A percentile compares a stretch with the other conserved stretches of the same genome.
phyloP scores from a whole-genome alignment of 2,329 filamentous ascomycete species.

The Rutstroemia sp. region DNA sequence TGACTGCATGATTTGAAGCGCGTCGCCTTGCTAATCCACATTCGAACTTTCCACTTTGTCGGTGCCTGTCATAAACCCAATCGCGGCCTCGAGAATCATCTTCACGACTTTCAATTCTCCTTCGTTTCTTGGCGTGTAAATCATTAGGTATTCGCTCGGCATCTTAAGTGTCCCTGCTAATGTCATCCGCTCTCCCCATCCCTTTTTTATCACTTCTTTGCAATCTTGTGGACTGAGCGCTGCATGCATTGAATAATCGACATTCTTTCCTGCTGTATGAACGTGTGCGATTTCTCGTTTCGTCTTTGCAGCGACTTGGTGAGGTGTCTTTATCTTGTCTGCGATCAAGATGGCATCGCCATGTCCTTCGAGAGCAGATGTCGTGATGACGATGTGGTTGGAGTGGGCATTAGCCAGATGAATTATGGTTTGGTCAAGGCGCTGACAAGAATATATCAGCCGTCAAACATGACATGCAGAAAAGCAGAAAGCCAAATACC shows the following conservation, averaged over 20 bases:
- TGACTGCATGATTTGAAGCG: neutral
- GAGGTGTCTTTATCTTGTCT: conserved; percentile 15
- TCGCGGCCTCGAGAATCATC: conserved; percentile 18
- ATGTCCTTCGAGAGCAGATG: conserved; percentile 19
- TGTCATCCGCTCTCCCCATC: conserved; percentile 23
- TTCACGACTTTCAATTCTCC: conserved; percentile 18
- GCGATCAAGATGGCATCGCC: conserved; percentile 19
- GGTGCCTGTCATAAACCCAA: conserved; percentile 22
- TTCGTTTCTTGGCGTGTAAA: conserved; percentile 21
- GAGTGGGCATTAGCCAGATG: conserved; percentile 11
- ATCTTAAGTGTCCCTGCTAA: conserved; percentile 18
- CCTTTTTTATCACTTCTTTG: conserved; percentile 21
- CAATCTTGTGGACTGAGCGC: conserved; percentile 19
- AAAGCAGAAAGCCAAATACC: conserved; percentile 1
- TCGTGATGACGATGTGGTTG: conserved; percentile 11
- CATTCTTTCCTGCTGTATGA: conserved; percentile 15
- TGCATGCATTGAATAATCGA: conserved; percentile 21
- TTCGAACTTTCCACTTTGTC: neutral
- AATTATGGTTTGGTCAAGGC: neutral
- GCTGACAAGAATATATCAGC: neutral
- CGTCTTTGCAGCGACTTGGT: conserved; percentile 14
- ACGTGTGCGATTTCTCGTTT: conserved; percentile 21
- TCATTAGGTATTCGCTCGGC: conserved; percentile 19
- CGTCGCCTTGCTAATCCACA: neutral
- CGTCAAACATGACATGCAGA: neutral